Evolutionary conservation across 2,329 filamentous ascomycete species (phyloP).

Genomic region (Apiospora koreana): DNA sequence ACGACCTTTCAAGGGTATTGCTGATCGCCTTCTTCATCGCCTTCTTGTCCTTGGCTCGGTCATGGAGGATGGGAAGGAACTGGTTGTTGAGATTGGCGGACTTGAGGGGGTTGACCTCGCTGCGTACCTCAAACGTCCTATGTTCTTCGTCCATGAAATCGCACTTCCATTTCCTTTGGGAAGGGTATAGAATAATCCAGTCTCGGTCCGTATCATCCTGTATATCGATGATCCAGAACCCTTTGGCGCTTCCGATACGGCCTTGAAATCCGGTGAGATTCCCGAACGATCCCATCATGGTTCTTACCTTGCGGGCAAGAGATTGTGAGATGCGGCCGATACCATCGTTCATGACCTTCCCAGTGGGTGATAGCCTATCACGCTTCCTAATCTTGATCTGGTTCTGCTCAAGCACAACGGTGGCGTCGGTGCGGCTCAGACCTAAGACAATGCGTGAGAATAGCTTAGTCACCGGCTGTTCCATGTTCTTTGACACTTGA

Average conservation of each 20-base stretch:
- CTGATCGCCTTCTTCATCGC: slow-evolving; percentile 51
- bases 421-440: slow-evolving; percentile 51
- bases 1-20: slow-evolving; percentile 47
- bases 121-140: slow-evolving; percentile 66
- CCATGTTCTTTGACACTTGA: slow-evolving; percentile 42
- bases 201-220: slow-evolving; percentile 37
- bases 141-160: slow-evolving; percentile 49
- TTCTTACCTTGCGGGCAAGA: slow-evolving; percentile 55
- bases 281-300: slow-evolving; percentile 50
- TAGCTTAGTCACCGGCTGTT: slow-evolving; percentile 54
- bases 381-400: slow-evolving; percentile 44
- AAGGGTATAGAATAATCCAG: slow-evolving; percentile 68
- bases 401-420: slow-evolving; percentile 43
- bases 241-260: slow-evolving; percentile 73
- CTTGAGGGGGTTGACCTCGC: slow-evolving; percentile 45
- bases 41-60: slow-evolving; percentile 50
- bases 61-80: slow-evolving; percentile 67
- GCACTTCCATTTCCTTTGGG: slow-evolving; percentile 69
- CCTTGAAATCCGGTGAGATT: slow-evolving; percentile 68
- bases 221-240: slow-evolving; percentile 60
- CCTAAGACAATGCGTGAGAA: slow-evolving; percentile 60
- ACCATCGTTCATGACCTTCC: slow-evolving; percentile 65
- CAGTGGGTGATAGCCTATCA: slow-evolving; percentile 42
- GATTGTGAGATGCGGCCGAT: slow-evolving; percentile 65
- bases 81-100: slow-evolving; percentile 65